Evolutionary conservation across 139 green algal species (phyloP).

Genomic region (Zygnema cylindricum): DNA sequence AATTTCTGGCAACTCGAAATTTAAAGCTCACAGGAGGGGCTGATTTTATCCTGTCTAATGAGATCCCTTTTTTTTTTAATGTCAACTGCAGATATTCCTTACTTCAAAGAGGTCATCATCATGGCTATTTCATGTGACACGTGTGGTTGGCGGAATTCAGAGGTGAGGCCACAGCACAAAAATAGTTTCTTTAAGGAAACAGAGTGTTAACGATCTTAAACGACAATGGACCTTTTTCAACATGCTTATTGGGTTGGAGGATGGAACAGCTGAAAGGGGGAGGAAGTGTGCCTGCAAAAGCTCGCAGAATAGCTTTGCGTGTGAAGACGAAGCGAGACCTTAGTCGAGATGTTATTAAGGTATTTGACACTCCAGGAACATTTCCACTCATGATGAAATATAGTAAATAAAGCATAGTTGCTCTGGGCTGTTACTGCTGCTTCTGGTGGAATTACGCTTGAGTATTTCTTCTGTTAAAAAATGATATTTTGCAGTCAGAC

Average conservation of each 20-base stretch:
- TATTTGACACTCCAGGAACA: not conserved
- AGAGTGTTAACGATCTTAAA: too few species aligned
- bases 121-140: constrained; percentile 71
- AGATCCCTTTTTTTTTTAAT: not conserved
- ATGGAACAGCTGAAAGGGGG: constrained; percentile 25
- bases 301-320: constrained; percentile 26
- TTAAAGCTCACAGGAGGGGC: too few species aligned
- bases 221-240: too few species aligned
- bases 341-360: constrained; percentile 74
- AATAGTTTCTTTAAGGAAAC: too few species aligned
- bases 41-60: too few species aligned
- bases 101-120: constrained; percentile 76
- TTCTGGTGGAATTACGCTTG: not conserved
- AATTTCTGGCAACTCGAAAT: too few species aligned
- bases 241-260: not conserved
- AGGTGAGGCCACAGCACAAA: constrained; percentile 63
- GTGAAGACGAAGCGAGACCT: constrained; percentile 67
- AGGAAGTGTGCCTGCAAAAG: constrained; percentile 38
- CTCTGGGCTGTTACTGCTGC: not conserved
- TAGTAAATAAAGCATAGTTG: not conserved
- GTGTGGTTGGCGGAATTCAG: constrained; percentile 71
- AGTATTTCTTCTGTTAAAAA: not conserved
- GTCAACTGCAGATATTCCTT: constrained; percentile 69
- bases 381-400: not conserved
- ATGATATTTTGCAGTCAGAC: constrained; percentile 59